Conservation (phyloP, 257 asterid species). For the Eustoma russellianum region DNA sequence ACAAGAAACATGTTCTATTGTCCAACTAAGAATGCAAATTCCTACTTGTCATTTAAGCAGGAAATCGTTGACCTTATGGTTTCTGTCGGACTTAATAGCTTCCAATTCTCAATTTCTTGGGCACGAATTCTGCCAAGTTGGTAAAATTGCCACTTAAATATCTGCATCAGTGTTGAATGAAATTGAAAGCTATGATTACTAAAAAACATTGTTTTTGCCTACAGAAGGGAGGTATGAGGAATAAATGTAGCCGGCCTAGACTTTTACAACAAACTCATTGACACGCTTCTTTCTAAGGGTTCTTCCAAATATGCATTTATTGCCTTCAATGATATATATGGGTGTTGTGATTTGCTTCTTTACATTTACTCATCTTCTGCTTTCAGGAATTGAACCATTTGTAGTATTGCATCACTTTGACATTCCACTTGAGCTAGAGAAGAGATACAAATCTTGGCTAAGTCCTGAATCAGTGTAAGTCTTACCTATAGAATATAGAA, state of each 20-base stretch:
- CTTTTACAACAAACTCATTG: background rate
- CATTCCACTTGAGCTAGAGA: constrained; percentile 58
- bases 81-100: constrained; percentile 50
- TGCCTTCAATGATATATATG: too few species aligned
- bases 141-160: background rate
- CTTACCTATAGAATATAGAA: too few species aligned
- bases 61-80: constrained; percentile 54
- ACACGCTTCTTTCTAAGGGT: background rate
- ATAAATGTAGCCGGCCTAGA: background rate
- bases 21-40: too few species aligned
- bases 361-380: too few species aligned
- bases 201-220: background rate
- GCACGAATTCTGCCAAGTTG: constrained; percentile 58
- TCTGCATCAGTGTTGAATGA: background rate
- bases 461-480: constrained; percentile 23
- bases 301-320: background rate
- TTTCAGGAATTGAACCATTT: constrained; percentile 47
- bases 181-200: background rate
- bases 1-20: too few species aligned
- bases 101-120: constrained; percentile 64
- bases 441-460: constrained; percentile 48
- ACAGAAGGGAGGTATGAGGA: constrained; percentile 18
- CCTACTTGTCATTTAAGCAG: constrained; percentile 13
- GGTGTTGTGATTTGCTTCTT: too few species aligned
- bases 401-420: constrained; percentile 46